Evolutionary conservation across 1,284 basidiomycete species (phyloP).

Genomic region (Rhodofomes roseus): DNA sequence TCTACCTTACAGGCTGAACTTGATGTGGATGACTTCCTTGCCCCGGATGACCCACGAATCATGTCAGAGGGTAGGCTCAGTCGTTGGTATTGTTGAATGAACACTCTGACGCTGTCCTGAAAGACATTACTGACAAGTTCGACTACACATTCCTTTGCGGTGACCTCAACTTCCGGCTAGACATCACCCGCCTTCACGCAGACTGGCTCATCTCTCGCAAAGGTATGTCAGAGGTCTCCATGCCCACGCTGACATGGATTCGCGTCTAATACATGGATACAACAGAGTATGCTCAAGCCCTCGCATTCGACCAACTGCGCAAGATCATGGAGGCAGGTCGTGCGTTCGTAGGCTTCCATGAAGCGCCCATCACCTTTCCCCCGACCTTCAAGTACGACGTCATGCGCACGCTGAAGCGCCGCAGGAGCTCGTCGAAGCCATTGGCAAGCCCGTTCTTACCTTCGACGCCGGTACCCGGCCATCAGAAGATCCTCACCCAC

Average conservation of each 20-base stretch:
- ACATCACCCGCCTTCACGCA: constrained; percentile 70
- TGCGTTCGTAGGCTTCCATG: constrained; percentile 68
- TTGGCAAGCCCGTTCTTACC: constrained; percentile 1
- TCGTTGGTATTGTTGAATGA: not conserved
- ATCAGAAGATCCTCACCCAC: constrained; percentile 32
- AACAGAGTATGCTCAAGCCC: constrained; percentile 67
- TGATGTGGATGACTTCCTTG: constrained; percentile 63
- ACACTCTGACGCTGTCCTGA: not conserved
- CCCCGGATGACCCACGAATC: constrained; percentile 55
- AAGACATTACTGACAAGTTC: constrained; percentile 79
- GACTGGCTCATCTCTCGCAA: constrained; percentile 51
- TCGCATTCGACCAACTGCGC: constrained; percentile 79
- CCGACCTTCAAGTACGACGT: constrained; percentile 88
- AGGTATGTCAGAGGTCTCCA: constrained; percentile 17
- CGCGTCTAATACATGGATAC: no score
- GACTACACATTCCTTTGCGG: constrained; percentile 82
- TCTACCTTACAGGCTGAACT: constrained; percentile 51
- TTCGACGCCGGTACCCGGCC: not conserved
- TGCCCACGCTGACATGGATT: not conserved
- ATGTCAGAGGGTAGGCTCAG: constrained; percentile 55
- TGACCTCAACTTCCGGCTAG: constrained; percentile 77
- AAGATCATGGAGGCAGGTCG: constrained; percentile 60
- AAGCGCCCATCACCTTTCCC: constrained; percentile 69
- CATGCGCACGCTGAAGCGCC: constrained; percentile 46
- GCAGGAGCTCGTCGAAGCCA: constrained; percentile 5